Base-by-base conservation (phyloP, 352 stramenopile species). In the Globisporangium polare region DNA sequence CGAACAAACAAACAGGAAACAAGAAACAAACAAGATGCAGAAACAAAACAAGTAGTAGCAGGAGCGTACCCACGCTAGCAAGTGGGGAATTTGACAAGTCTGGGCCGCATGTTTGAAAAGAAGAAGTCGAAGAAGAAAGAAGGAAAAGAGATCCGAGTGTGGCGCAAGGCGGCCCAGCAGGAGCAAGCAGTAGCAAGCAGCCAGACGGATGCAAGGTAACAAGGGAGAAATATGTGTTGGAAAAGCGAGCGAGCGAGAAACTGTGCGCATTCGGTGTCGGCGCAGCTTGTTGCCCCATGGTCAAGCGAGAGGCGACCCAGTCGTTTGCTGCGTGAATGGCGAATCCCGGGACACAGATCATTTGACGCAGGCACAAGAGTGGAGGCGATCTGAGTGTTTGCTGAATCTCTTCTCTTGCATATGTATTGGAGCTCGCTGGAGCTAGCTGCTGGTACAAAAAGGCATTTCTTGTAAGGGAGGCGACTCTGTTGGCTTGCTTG, bases 31-130 rank as follows among this genome's bases (percentile, higher is more conserved):
- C 18, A 26, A 39, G 27, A 27, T 20, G 41, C 5, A 46, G 37
- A 37, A 53, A 35, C 46, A 53, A 33, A 53, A 53, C 47, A 37
- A 20, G 47, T 53, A 53, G 47, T 53, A 53, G 47, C 46, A 20
- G 51, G 18, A 47, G 53, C 35, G 35, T 43, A 43, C 7, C 52
- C 53, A 35, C 26, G 7, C 20, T 0, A 9, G 41, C 49, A 13
- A 24, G 49, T 39, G 49, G 47, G 24, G 18, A 18, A 54, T 41
- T 33, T 12, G 27, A 26, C 12, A 33, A 41, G 26, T n/a, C 49
- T 54, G 49, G 49, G 18, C 27, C 49, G 27, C 26, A 54, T 15
- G 27, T 41, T 24, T 26, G 17, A 54, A 54, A 8, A 26, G 26
- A 53, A 17, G 13, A 50, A 50, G 43, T 29, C 10, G 22, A 53